phyloP scores from a whole-genome alignment of 768 basidiomycete species.

The Fomitopsis pulvina region DNA sequence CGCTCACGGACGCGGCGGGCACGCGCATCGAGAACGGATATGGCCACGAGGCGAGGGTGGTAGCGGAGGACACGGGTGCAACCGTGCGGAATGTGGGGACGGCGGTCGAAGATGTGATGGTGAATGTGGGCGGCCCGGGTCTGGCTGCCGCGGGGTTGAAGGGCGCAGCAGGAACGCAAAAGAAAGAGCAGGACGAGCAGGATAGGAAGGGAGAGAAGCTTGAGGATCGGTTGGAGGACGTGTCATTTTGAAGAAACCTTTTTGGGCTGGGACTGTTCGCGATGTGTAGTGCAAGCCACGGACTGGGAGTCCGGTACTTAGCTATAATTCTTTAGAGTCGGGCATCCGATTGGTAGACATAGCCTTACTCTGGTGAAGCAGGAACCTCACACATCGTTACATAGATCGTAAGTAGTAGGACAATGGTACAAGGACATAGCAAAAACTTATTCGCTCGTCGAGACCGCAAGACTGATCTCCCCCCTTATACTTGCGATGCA shows the following conservation, averaged over 20 bases:
- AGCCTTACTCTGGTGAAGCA: too few relatives aligned
- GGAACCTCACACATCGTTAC: too few relatives aligned
- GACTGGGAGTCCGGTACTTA: too few relatives aligned
- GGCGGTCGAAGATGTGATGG: conserved; percentile 11
- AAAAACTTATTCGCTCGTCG: too few relatives aligned
- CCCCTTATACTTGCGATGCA: neutral
- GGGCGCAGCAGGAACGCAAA: conserved; percentile 15
- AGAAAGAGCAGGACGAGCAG: conserved; percentile 10
- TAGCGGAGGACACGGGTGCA: conserved; percentile 11
- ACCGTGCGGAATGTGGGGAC: conserved; percentile 15
- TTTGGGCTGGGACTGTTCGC: too few relatives aligned
- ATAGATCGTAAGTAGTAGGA: too few relatives aligned
- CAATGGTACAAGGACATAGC: too few relatives aligned
- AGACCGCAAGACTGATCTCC: too few relatives aligned
- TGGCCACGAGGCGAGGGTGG: conserved; percentile 14
- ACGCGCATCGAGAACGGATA: conserved; percentile 17
- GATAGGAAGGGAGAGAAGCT: neutral
- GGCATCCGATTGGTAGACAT: too few relatives aligned
- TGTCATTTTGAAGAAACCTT: conserved; percentile 2
- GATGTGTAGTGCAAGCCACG: too few relatives aligned
- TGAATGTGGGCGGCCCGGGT: conserved; percentile 12
- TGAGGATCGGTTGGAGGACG: conserved; percentile 3
- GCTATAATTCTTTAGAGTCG: too few relatives aligned
- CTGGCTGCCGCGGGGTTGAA: conserved; percentile 12
- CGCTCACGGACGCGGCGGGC: conserved; percentile 13